Conservation (phyloP, 352 stramenopile genomes). For the Globisporangium cylindrosporum region DNA sequence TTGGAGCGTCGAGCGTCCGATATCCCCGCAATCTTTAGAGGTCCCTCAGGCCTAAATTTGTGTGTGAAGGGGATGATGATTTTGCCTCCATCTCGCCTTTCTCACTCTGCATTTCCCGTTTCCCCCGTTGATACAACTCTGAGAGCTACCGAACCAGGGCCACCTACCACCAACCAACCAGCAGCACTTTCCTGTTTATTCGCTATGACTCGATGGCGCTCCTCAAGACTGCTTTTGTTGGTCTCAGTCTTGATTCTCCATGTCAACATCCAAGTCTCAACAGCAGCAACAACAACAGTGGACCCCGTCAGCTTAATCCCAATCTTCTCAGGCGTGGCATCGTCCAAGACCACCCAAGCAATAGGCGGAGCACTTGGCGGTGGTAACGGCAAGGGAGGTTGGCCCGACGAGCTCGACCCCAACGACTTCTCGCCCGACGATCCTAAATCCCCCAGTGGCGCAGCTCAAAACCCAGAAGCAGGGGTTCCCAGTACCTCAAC, state of each 20-base stretch:
- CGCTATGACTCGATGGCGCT: slow-evolving; percentile 2
- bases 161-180: not conserved
- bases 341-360: not conserved
- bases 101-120: slow-evolving; percentile 15
- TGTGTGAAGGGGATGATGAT: not conserved
- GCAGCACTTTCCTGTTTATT: not conserved
- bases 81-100: not conserved
- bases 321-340: not conserved
- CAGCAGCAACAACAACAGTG: not conserved
- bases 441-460: not conserved
- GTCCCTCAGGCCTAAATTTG: not conserved
- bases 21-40: not conserved
- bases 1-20: not conserved
- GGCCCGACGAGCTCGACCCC: not conserved
- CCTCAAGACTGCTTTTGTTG: not conserved
- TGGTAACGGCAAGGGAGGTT: not conserved
- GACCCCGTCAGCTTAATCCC: slow-evolving; percentile 1
- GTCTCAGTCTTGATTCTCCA: slow-evolving; percentile 3
- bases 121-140: no score
- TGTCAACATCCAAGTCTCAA: not conserved
- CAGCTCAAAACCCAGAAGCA: not conserved
- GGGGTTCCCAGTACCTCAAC: not conserved
- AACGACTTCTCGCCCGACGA: slow-evolving; percentile 7
- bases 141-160: not conserved
- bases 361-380: not conserved